A percentile compares a stretch with the other conserved stretches of the same genome.
These are phyloP conservation scores for Pseudogymnoascus sp. DNA, from an alignment of 2,329 filamentous ascomycete species.

Conservation along the genomic window DNA sequence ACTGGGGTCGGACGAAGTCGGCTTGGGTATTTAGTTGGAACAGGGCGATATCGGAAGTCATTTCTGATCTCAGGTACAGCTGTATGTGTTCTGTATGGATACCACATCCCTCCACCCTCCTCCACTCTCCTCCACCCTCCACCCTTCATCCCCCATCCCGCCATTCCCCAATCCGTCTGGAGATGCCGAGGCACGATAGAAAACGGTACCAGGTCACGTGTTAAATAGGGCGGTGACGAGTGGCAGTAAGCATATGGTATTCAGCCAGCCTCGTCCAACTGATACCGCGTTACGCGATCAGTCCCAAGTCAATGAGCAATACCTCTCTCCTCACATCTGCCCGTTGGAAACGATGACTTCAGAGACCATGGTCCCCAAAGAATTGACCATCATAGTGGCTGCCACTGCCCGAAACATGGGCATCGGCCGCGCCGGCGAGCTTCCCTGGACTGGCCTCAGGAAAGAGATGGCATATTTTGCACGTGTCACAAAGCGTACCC, in stretches of 20 bases:
- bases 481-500: conserved; percentile 67
- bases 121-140: too few species aligned
- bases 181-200: conserved; percentile 4
- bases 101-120: not conserved
- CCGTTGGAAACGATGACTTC: not conserved
- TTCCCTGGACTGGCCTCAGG: conserved; percentile 85
- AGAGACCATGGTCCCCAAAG: conserved; percentile 25
- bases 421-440: conserved; percentile 68
- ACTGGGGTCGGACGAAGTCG: conserved; percentile 1
- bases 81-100: not conserved
- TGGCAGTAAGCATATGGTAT: conserved; percentile 1
- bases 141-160: not conserved
- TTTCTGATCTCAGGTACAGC: not conserved
- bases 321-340: not conserved
- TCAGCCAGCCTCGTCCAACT: not conserved
- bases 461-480: conserved; percentile 95
- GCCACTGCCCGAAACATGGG: conserved; percentile 77
- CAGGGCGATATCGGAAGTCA: not conserved
- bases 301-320: not conserved
- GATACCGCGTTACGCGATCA: not conserved
- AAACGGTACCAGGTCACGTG: not conserved
- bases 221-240: not conserved
- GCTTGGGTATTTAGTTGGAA: not conserved
- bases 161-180: not conserved
- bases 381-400: conserved; percentile 89